Evolutionary conservation across 2,329 filamentous ascomycete genomes (phyloP), one percentile per base, ranked within the genome.

Genomic region (Ceratocystis alfenasii): DNA sequence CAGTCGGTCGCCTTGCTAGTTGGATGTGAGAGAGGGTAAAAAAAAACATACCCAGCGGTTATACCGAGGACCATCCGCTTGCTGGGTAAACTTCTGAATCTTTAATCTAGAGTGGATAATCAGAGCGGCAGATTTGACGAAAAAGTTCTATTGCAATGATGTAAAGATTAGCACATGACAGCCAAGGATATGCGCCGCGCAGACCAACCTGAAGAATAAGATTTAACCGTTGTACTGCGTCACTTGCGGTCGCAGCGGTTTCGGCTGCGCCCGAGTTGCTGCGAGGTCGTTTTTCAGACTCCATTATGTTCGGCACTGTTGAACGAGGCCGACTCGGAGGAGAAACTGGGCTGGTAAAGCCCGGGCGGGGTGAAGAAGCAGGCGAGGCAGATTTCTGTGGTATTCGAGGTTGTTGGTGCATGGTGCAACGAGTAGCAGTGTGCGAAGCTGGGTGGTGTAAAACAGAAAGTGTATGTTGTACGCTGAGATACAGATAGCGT

Each of bases 371-470:
- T 41, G 59, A 55, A 45, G 64, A 87, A 71, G 87, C 86, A 69
- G 90, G 86, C 69, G 89, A 90, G 68, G 87, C 82, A 72, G 85
- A 82, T 74, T 86, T 82, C 70, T 88, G 87, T 70, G 87, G 83
- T 69, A 86, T 83, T 71, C 92, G 86, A 71, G 89, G 87, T 77
- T 92, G 89, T 78, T 95, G 92, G 83, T 96, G 91, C 92, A 96
- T 96, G 63, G 62, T 71, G 69, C 55, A 46, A 30, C 55, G 64
- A 17, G 22, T 5, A 15, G 17, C n/a, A 44, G 33, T 20, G 22
- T 46, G 44, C 12, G 12, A 44, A 59, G 64, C 20, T 5, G 53
- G 50, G 4, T 61, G 41, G 36, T 12, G n/a, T 61, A 57, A 53
- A 20, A 60, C 28, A 17, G 50, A 17, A 28, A 20, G 25, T 15